Conservation (phyloP, 345 rosid genomes). For the Mercurialis annua region DNA sequence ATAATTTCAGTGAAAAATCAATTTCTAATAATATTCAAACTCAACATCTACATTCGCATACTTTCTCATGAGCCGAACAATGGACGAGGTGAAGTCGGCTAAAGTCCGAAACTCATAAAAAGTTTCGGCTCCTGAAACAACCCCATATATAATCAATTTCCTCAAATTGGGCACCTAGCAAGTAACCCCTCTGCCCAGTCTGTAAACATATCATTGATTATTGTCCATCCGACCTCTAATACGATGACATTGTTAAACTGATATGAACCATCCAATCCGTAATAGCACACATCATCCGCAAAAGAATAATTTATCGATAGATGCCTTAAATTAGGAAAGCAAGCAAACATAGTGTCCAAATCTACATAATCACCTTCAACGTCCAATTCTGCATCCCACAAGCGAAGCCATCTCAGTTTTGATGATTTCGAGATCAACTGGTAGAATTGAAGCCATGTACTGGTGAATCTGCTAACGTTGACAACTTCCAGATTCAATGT, state of each 20-base stretch:
- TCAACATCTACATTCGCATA: slow-evolving; percentile 66
- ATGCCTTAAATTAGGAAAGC: slow-evolving; percentile 60
- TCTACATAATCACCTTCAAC: slow-evolving; percentile 43
- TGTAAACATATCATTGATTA: slow-evolving; percentile 52
- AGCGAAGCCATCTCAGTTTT: slow-evolving; percentile 59
- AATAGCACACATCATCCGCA: slow-evolving; percentile 48
- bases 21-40: slow-evolving; percentile 54
- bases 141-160: slow-evolving; percentile 61
- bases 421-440: slow-evolving; percentile 76
- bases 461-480: slow-evolving; percentile 69
- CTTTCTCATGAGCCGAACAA: slow-evolving; percentile 72
- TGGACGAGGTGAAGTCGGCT: slow-evolving; percentile 62
- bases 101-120: slow-evolving; percentile 59
- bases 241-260: slow-evolving; percentile 50
- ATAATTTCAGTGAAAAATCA: not conserved
- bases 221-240: slow-evolving; percentile 74
- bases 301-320: slow-evolving; percentile 66
- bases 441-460: slow-evolving; percentile 64
- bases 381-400: slow-evolving; percentile 74
- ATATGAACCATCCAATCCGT: slow-evolving; percentile 52
- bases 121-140: slow-evolving; percentile 62
- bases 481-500: slow-evolving; percentile 62
- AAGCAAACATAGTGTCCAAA: slow-evolving; percentile 60
- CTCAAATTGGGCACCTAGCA: slow-evolving; percentile 60
- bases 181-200: slow-evolving; percentile 63